These are phyloP conservation scores for Omphalotus olearius DNA, from an alignment of 1,284 basidiomycete species.

Conservation along the genomic window DNA sequence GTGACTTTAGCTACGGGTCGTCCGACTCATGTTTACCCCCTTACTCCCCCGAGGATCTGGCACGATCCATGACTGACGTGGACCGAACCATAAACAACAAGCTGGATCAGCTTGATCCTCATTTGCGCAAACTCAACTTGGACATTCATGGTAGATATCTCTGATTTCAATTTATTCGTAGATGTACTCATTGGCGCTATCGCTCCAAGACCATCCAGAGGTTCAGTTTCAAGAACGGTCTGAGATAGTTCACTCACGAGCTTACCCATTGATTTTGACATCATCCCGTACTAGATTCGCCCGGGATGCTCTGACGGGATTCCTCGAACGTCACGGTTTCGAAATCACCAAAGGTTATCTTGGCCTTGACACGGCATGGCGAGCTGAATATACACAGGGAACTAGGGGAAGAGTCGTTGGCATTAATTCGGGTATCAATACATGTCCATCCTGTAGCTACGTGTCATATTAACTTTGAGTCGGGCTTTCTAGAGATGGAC, in stretches of 20 bases:
- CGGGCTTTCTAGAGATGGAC: constrained; percentile 43
- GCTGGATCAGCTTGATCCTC: constrained; percentile 40
- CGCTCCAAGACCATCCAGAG: constrained; percentile 48
- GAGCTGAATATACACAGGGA: constrained; percentile 62
- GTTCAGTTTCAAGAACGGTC: constrained; percentile 52
- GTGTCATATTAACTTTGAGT: constrained; percentile 1
- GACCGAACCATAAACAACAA: constrained; percentile 35
- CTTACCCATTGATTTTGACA: background rate
- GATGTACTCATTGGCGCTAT: background rate
- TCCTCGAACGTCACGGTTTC: constrained; percentile 60
- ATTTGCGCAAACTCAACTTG: constrained; percentile 51
- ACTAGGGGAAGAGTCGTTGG: constrained; percentile 61
- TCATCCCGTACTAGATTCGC: constrained; percentile 40
- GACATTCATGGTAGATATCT: constrained; percentile 51
- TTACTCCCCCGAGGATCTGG: constrained; percentile 24
- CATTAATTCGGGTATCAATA: constrained; percentile 50
- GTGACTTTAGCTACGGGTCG: constrained; percentile 8
- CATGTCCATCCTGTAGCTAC: background rate
- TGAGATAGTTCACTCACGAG: constrained; percentile 17
- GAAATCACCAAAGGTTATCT: constrained; percentile 57
- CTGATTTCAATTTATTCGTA: background rate
- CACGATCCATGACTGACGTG: background rate
- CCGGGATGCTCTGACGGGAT: constrained; percentile 50
- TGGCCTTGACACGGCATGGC: constrained; percentile 74
- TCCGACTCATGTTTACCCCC: constrained; percentile 28